Evolutionary conservation across 202 grass and related monocot species (phyloP), one percentile per base, ranked within the genome.

Genomic region (Carex arenaria): DNA sequence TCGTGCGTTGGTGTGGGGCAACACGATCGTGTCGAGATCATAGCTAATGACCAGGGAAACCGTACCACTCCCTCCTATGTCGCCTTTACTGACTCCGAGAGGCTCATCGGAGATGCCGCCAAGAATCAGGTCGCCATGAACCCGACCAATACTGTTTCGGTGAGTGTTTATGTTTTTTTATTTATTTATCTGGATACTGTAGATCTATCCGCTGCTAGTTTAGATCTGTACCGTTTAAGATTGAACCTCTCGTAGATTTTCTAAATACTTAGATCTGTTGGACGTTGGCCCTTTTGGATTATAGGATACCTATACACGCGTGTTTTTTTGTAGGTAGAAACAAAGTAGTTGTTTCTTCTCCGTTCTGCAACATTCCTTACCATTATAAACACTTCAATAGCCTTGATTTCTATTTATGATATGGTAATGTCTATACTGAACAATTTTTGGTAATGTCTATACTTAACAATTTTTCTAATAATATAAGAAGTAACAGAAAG

Each of bases 61-160:
- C 92, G 85, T 30, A 94, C 89, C 56, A 94, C 89, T 7, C 92
- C 89, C 6, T 94, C 89, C 1, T 91, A 89, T 17, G 90, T 95
- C 31, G 90, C 55, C 8, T 92, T 92, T 90, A 95, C 88, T 3
- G 90, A 92, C 71, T 77, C 87, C 40, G 93, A 96, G 89, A 67
- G 93, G 36, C 93, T 95, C 77, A 91, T 95, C 76, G 93, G 93
- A 8, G 89, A 95, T 77, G 93, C 90, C 70, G 91, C 91, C 15
- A 97, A 97, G 91, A 97, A 97, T 89, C 91, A 97, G 89, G 91
- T 94, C 70, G 88, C 91, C 84, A 97, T 94, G 91, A 97, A 97
- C 89, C 94, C 94, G 59, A 91, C 81, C 67, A 97, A 97, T 84
- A 93, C 94, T 2, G 89, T 97, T 18, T 97, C 36, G 94, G 94